Conservation (phyloP, 2,329 filamentous ascomycete species). For the Aphanocladium album region DNA sequence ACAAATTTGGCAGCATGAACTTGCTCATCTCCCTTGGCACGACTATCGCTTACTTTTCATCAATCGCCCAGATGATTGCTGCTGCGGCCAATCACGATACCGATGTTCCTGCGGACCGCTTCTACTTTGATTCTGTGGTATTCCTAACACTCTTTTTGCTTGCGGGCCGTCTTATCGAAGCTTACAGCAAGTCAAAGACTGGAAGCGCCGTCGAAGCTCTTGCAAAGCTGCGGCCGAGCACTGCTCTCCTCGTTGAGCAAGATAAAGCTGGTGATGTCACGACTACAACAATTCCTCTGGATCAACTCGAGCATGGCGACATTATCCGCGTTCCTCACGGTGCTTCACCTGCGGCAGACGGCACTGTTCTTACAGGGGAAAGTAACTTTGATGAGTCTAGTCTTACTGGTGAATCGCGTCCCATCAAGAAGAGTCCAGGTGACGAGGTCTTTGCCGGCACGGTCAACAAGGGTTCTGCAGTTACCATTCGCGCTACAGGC, state of each 20-base stretch:
- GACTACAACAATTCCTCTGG: conserved; percentile 47
- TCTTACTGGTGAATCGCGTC: conserved; percentile 72
- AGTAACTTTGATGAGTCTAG: conserved; percentile 84
- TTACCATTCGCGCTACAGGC: conserved; percentile 60
- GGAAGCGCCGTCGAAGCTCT: conserved; percentile 80
- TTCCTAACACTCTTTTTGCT: conserved; percentile 88
- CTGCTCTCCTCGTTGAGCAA: conserved; percentile 63
- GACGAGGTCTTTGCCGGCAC: conserved; percentile 69
- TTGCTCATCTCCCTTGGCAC: conserved; percentile 87
- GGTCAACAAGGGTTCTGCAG: conserved; percentile 61
- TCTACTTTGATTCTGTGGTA: conserved; percentile 90
- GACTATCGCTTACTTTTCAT: conserved; percentile 80
- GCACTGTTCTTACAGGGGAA: conserved; percentile 56
- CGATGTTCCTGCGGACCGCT: conserved; percentile 40
- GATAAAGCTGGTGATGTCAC: conserved; percentile 31
- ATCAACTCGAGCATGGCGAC: conserved; percentile 71
- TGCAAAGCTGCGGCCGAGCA: conserved; percentile 69
- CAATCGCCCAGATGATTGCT: conserved; percentile 70
- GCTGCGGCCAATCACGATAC: conserved; percentile 43
- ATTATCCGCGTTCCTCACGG: conserved; percentile 72
- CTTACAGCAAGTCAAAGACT: conserved; percentile 86
- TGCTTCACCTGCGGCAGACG: conserved; percentile 79
- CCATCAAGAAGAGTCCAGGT: conserved; percentile 57
- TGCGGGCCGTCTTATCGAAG: conserved; percentile 68
- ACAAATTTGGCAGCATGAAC: conserved; percentile 96